Percentiles rank a stretch among this genome's conserved stretches.
Conservation (phyloP, 2,329 filamentous ascomycete genomes). For the Epicoccum sorghinum region DNA sequence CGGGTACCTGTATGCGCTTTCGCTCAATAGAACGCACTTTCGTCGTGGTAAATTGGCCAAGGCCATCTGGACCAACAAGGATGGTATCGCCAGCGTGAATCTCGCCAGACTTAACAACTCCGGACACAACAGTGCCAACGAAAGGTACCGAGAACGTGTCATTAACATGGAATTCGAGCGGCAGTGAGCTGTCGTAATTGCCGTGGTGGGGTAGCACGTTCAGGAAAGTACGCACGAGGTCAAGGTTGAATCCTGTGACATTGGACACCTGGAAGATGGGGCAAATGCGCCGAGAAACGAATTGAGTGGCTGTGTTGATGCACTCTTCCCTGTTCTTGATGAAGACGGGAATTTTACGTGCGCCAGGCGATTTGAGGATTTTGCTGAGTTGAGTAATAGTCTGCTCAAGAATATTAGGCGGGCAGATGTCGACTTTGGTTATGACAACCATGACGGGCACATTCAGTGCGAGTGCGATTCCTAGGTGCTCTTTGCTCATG, state of each 20-base stretch:
- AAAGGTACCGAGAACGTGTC: conserved; percentile 98
- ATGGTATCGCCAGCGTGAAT: conserved; percentile 90
- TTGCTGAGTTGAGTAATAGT: conserved; percentile 90
- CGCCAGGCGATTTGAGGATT: conserved; percentile 92
- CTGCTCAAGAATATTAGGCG: conserved; percentile 91
- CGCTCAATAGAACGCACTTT: conserved; percentile 91
- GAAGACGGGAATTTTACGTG: conserved; percentile 93
- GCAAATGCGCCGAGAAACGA: conserved; percentile 93
- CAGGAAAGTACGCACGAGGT: conserved; percentile 88
- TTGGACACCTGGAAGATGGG: conserved; percentile 98
- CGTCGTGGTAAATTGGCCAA: conserved; percentile 88
- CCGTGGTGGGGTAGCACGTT: conserved; percentile 96
- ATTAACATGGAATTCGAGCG: conserved; percentile 95
- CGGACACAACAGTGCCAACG: conserved; percentile 93
- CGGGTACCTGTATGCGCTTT: conserved; percentile 87
- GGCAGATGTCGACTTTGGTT: conserved; percentile 98
- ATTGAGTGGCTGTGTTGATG: conserved; percentile 93
- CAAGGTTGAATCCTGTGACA: conserved; percentile 89
- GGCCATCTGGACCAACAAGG: conserved; percentile 84
- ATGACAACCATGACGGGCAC: conserved; percentile 98
- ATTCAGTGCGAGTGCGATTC: conserved; percentile 91
- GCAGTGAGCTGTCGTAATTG: conserved; percentile 81
- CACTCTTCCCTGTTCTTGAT: conserved; percentile 91
- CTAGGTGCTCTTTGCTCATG: conserved; percentile 98
- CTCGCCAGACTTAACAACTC: conserved; percentile 82